Percentiles rank a stretch among this genome's conserved stretches.
phyloP scores from a whole-genome alignment of 1,284 basidiomycete species.

The Sporisorium iseilematis-ciliati region DNA sequence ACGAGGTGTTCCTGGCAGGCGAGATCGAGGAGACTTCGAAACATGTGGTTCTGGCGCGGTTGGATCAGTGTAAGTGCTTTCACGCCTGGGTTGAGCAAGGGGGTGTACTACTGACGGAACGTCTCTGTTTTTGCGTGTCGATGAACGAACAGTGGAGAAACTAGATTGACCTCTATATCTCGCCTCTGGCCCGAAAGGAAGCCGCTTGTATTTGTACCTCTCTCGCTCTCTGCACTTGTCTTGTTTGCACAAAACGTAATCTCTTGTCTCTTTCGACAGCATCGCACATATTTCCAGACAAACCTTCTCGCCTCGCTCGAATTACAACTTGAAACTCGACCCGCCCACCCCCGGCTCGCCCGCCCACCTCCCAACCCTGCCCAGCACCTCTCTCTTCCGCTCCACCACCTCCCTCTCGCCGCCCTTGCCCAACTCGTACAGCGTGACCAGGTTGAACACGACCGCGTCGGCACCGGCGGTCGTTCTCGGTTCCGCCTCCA shows the following conservation, averaged over 20 bases:
- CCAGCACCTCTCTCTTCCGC: constrained; percentile 37
- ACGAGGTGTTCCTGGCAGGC: constrained; percentile 98
- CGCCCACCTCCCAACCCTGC: constrained; percentile 29
- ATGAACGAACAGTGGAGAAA: constrained; percentile 32
- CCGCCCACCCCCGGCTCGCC: constrained; percentile 35
- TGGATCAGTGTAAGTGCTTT: constrained; percentile 74
- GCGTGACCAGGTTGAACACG: constrained; percentile 55
- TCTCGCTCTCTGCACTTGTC: neutral
- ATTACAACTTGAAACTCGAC: constrained; percentile 45
- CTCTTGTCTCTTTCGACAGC: too few species aligned
- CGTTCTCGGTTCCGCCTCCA: constrained; percentile 9
- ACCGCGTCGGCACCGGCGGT: constrained; percentile 34
- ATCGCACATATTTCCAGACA: too few species aligned
- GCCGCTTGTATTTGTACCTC: constrained; percentile 25
- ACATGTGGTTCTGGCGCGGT: constrained; percentile 87
- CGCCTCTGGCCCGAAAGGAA: neutral
- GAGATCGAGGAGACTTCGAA: constrained; percentile 99
- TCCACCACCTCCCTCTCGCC: constrained; percentile 24
- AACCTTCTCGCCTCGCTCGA: neutral
- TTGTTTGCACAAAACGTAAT: neutral
- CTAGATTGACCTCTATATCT: constrained; percentile 27
- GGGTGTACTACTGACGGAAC: constrained; percentile 5
- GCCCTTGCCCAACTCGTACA: constrained; percentile 49
- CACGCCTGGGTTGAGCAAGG: too few species aligned
- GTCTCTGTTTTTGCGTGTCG: neutral